Base-by-base conservation (phyloP, 1,284 basidiomycete genomes). In the Ceratobasidium sp. region DNA sequence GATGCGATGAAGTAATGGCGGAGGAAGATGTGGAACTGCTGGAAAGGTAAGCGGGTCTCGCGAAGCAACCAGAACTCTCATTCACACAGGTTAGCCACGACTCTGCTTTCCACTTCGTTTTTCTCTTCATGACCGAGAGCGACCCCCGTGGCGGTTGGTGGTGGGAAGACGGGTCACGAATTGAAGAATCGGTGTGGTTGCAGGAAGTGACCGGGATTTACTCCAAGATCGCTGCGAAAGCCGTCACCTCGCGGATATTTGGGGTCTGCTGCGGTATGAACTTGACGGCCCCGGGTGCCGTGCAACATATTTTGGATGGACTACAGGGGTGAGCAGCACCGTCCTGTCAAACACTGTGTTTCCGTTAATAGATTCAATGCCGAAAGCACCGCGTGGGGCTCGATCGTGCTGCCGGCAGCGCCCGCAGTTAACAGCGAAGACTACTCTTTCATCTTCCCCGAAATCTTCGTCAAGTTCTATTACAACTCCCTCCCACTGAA, bases 231-330 rank as follows among this genome's bases (percentile, higher is more conserved):
- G 7, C n/a, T 27, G 62, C 48, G 27, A 49, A 64, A 13, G 43
- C 62, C 3, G 24, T 64, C 27, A 27, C 62, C 8, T 9, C 46
- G 4, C n/a, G 62, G 41, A 48, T 64, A 4, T 64, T 64, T 29
- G 62, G 43, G 27, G 1, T 64, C 14, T 49, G 43, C 24, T 64
- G 62, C 19, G 62, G 62, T 6, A 4, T 64, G 29, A 64, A 64
- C 43, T 41, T 58, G 24, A 34, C 14, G 29, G 31, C 14, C 14
- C 54, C 54, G 6, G 29, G 29, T 34, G 54, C 29, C 16, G 29
- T 58, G 13, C 24, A 34, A 1, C 16, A 58, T 19, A 58, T 58
- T 34, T 14, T 22, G 31, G n/a, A n/a, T 16, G 6, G 49, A n/a
- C 49, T n/a, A n/a, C n/a, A 58, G 5, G 54, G 54, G 29, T 58